These are phyloP conservation scores for Hanseniaspora singularis DNA, from an alignment of 805 yeast species.

Conservation along the genomic window DNA sequence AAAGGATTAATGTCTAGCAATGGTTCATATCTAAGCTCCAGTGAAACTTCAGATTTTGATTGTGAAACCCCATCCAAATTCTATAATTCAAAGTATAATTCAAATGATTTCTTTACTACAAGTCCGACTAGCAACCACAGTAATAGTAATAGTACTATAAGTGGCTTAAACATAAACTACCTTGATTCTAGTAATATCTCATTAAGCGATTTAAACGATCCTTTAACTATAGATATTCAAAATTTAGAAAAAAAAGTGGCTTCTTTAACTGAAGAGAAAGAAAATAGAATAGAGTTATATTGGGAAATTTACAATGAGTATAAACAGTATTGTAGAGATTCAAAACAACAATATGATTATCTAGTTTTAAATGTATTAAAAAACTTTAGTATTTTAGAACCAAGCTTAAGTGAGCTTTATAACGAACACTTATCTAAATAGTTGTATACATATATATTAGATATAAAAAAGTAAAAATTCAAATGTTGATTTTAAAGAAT, in stretches of 20 bases:
- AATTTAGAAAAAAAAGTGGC: constrained; percentile 4
- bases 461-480: background rate
- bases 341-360: constrained; percentile 36
- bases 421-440: constrained; percentile 18
- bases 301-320: constrained; percentile 43
- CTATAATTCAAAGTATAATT: too few species aligned
- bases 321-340: constrained; percentile 36
- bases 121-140: background rate
- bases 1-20: background rate
- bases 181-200: too few species aligned
- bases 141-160: background rate
- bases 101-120: background rate
- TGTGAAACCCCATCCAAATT: constrained; percentile 10
- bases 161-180: background rate
- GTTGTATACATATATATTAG: background rate
- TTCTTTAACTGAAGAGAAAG: constrained; percentile 20
- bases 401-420: constrained; percentile 31
- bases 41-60: constrained; percentile 10
- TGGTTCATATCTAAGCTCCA: constrained; percentile 1
- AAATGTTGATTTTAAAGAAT: too few species aligned
- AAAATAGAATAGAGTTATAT: constrained; percentile 42
- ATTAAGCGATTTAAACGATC: constrained; percentile 26
- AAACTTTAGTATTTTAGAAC: constrained; percentile 33
- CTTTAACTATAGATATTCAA: constrained; percentile 24
- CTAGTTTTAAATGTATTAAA: constrained; percentile 36